Conservation (phyloP, 2,329 filamentous ascomycete genomes). For the Aspergillus persii region DNA sequence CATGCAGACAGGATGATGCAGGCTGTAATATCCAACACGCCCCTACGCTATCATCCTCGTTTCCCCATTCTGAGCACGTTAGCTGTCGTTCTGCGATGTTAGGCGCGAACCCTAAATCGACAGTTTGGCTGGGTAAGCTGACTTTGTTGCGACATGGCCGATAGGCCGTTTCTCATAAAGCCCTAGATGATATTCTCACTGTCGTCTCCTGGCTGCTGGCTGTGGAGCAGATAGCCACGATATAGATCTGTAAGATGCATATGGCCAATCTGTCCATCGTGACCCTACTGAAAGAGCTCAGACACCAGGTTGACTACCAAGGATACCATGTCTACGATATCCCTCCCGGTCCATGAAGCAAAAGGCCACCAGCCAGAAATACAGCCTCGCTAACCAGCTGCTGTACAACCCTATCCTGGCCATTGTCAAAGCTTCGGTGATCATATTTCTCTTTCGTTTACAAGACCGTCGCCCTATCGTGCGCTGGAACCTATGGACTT, state of each 20-base stretch:
- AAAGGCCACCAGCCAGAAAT: neutral
- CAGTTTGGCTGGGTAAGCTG: neutral
- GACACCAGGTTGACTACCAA: slow-evolving; percentile 27
- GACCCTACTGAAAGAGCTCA: neutral
- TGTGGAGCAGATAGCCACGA: neutral
- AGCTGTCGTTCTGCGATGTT: neutral
- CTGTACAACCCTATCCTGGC: slow-evolving; percentile 31
- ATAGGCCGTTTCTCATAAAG: neutral
- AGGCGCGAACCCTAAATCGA: neutral
- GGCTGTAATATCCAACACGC: neutral
- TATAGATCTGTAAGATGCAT: slow-evolving; percentile 14
- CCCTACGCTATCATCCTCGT: neutral
- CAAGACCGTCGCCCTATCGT: slow-evolving; percentile 24
- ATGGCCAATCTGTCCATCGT: neutral
- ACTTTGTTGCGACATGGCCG: neutral
- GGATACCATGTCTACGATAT: slow-evolving; percentile 25
- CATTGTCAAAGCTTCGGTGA: slow-evolving; percentile 29
- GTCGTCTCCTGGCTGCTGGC: neutral
- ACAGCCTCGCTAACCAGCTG: slow-evolving; percentile 25
- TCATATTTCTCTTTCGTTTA: slow-evolving; percentile 30
- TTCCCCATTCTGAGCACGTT: neutral
- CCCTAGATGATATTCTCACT: neutral
- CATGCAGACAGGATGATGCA: neutral
- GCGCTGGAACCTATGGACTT: slow-evolving; percentile 20
- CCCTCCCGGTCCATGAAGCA: slow-evolving; percentile 7